These are phyloP conservation scores for Zymoseptoria passerinii DNA, from an alignment of 2,329 filamentous ascomycete genomes.

Conservation along the genomic window DNA sequence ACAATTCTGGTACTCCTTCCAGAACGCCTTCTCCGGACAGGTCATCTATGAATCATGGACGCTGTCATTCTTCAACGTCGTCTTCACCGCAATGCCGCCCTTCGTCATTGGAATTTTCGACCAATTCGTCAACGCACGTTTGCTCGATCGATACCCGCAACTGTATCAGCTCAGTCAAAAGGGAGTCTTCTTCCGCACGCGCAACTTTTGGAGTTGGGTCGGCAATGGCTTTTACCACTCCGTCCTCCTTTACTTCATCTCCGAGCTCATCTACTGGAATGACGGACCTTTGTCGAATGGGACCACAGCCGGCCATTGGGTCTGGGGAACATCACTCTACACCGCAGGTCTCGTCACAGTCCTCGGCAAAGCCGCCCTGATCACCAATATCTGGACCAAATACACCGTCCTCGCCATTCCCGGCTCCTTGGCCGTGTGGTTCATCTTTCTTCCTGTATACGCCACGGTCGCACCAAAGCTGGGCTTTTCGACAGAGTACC, in stretches of 20 bases:
- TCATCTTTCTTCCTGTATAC: conserved; percentile 81
- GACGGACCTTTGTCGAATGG: conserved; percentile 75
- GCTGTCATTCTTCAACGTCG: conserved; percentile 97
- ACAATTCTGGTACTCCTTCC: conserved; percentile 98
- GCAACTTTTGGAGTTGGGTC: conserved; percentile 90
- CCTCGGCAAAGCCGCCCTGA: conserved; percentile 84
- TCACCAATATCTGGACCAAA: conserved; percentile 98
- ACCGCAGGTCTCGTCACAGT: conserved; percentile 89
- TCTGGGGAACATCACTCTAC: conserved; percentile 94
- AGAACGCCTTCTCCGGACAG: conserved; percentile 95
- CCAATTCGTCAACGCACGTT: conserved; percentile 88
- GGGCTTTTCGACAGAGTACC: conserved; percentile 73
- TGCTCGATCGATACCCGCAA: conserved; percentile 92
- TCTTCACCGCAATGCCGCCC: conserved; percentile 90
- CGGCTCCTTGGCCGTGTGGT: conserved; percentile 85
- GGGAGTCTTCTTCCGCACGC: conserved; percentile 86
- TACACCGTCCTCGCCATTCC: conserved; percentile 94
- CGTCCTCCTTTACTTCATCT: conserved; percentile 79
- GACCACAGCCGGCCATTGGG: conserved; percentile 83
- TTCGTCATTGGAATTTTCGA: conserved; percentile 94
- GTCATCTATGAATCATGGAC: conserved; percentile 99
- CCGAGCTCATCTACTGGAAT: conserved; percentile 69
- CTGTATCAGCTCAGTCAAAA: conserved; percentile 89
- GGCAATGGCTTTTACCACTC: conserved; percentile 94
- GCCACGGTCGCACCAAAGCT: conserved; percentile 76